phyloP scores from a whole-genome alignment of 2,329 filamentous ascomycete species.

The Didymella pinodella region DNA sequence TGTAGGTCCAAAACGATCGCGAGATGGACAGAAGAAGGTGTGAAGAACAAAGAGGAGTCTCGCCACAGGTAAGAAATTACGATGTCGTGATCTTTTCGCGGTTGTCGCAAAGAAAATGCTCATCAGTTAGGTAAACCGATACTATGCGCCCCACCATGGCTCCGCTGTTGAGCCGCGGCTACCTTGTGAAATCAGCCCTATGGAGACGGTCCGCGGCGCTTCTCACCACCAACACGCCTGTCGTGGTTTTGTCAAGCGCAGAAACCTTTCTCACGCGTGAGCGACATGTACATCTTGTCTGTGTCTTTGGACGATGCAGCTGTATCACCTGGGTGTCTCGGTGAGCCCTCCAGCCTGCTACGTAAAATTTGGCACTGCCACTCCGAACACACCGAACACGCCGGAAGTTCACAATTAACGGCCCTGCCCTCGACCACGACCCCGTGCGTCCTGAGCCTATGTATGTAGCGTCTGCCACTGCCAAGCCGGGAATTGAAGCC shows the following conservation, averaged over 20 bases:
- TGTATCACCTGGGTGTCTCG: background rate
- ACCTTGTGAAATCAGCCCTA: slow-evolving; percentile 15
- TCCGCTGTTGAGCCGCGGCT: slow-evolving; percentile 22
- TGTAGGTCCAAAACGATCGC: background rate
- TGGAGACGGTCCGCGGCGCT: background rate
- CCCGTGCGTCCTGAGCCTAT: no score
- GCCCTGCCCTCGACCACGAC: no score
- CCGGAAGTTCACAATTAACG: background rate
- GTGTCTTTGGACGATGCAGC: background rate
- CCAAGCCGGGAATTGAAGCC: no score
- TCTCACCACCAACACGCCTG: background rate
- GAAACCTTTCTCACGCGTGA: background rate
- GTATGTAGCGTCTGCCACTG: no score
- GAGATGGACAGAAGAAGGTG: slow-evolving; percentile 1
- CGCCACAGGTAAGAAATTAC: slow-evolving; percentile 15
- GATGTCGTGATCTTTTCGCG: slow-evolving; percentile 21
- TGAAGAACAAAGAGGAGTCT: slow-evolving; percentile 10
- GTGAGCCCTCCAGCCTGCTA: background rate
- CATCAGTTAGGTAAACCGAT: slow-evolving; percentile 19
- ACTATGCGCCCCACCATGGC: slow-evolving; percentile 18
- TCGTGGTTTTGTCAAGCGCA: background rate
- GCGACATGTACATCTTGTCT: background rate
- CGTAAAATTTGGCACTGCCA: background rate
- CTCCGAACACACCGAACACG: background rate
- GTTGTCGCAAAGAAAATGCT: slow-evolving; percentile 24